Evolutionary conservation across 352 stramenopile genomes (phyloP), one percentile per base, ranked within the genome.

Genomic region (Pythium coloratum): DNA sequence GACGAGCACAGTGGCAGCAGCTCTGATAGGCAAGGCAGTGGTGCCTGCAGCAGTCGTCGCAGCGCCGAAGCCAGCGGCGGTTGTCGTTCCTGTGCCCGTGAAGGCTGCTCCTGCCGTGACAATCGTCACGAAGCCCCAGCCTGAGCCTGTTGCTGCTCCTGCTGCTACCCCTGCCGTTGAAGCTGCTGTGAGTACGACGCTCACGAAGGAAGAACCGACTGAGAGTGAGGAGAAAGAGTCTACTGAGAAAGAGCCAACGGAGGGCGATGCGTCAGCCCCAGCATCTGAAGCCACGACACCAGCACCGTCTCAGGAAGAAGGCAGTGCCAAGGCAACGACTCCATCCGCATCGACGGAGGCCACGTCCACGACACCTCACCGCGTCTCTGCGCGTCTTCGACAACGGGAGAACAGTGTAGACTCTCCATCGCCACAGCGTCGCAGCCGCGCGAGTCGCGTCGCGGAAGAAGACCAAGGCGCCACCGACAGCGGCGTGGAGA

Each of bases 331-430:
- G 42, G 8, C 42, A 6, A 50, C 14, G 3, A 62, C 69, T 0
- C 55, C 61, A 6, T 33, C 58, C 6, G n/a, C 44, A 9, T 28
- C 63, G 10, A 18, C 42, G 5, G 59, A 65, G n/a, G 16, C 59
- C 0, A 51, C 36, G 12, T 59, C 53, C 1, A 65, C 78, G 34
- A 90, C 81, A 0, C 83, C 81, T 0, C 76, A 85, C 6, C 80
- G 82, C 14, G 70, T 73, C 9, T 89, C 82, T 12, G 76, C 70
- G 16, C 80, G 82, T n/a, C 77, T 86, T 44, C 80, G 79, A 0
- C 72, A 80, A 53, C 81, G 81, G 16, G 71, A 71, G 1, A 88
- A 80, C 58, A 78, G 75, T 50, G 59, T 77, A 42, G 83, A 88
- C 38, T 75, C 81, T 55, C 68, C 51, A 5, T 64, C 74, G 10